Evolutionary conservation across 495 filamentous ascomycete species (phyloP).

Genomic region (Platismatia glauca): DNA sequence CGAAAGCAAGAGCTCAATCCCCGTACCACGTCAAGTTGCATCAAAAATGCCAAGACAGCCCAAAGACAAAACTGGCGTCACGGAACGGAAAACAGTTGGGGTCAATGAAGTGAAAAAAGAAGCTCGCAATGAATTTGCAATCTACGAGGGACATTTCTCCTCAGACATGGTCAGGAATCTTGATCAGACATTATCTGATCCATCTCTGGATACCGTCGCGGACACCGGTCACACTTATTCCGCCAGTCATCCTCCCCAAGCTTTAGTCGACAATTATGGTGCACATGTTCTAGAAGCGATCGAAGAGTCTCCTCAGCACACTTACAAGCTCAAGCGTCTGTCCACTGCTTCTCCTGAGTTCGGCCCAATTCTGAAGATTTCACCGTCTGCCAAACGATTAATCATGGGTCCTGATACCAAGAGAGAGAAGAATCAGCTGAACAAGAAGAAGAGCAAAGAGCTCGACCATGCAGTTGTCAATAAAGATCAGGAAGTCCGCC

Average conservation of each 20-base stretch:
- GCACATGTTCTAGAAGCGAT: constrained; percentile 17
- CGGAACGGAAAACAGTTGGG: neutral
- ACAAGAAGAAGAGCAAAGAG: constrained; percentile 12
- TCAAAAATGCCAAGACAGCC: neutral
- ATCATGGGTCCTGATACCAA: constrained; percentile 29
- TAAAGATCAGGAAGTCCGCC: constrained; percentile 11
- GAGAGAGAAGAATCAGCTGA: constrained; percentile 16
- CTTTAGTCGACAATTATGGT: constrained; percentile 1
- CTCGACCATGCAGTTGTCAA: neutral
- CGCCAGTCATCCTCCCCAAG: neutral
- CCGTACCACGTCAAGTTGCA: neutral
- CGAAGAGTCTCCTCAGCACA: constrained; percentile 24
- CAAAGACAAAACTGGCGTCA: neutral
- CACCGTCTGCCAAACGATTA: constrained; percentile 29
- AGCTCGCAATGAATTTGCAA: constrained; percentile 4
- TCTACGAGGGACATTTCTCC: constrained; percentile 2
- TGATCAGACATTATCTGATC: neutral
- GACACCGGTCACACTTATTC: neutral
- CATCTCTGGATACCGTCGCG: neutral
- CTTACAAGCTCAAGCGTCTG: constrained; percentile 23
- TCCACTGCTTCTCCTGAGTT: constrained; percentile 17
- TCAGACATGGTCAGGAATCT: neutral
- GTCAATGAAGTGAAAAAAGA: neutral
- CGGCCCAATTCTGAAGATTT: constrained; percentile 31
- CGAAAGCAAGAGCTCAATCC: constrained; percentile 14